A percentile compares a stretch with the other conserved stretches of the same genome.
phyloP scores from a whole-genome alignment of 352 stramenopile species.

The Phytopythium delawarense region DNA sequence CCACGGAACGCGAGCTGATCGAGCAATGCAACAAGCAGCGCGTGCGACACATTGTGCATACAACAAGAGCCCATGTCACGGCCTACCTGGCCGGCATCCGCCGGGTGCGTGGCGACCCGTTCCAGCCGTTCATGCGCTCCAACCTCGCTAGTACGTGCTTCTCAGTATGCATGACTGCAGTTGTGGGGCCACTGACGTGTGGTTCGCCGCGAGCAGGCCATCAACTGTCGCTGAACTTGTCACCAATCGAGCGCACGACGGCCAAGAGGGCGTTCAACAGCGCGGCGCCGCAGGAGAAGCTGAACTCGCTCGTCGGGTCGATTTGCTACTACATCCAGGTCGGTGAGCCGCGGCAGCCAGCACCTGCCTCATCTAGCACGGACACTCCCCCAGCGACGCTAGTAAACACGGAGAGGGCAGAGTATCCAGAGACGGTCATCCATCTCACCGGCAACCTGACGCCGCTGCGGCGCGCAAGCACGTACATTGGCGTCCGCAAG shows the following conservation, averaged over 20 bases:
- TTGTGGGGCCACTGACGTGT: neutral
- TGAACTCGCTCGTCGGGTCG: slow-evolving; percentile 37
- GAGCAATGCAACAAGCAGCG: slow-evolving; percentile 37
- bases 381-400: neutral
- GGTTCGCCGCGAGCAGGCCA: slow-evolving; percentile 12
- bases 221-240: slow-evolving; percentile 19
- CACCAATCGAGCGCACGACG: slow-evolving; percentile 28
- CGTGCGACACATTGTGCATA: slow-evolving; percentile 27
- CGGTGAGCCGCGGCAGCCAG: neutral
- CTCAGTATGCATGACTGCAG: neutral
- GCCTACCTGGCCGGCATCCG: slow-evolving; percentile 18
- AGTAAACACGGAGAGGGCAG: slow-evolving; percentile 10
- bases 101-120: slow-evolving; percentile 20
- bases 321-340: slow-evolving; percentile 33
- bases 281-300: slow-evolving; percentile 6
- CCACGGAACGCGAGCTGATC: slow-evolving; percentile 24
- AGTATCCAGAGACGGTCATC: slow-evolving; percentile 53
- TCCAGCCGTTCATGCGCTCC: slow-evolving; percentile 21
- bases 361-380: neutral
- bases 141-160: slow-evolving; percentile 28
- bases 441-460: slow-evolving; percentile 41
- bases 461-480: slow-evolving; percentile 41
- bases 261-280: slow-evolving; percentile 21
- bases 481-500: slow-evolving; percentile 69
- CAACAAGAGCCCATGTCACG: slow-evolving; percentile 27